phyloP scores from a whole-genome alignment of 208 protist genomes.

The Zelonia costaricensis region DNA sequence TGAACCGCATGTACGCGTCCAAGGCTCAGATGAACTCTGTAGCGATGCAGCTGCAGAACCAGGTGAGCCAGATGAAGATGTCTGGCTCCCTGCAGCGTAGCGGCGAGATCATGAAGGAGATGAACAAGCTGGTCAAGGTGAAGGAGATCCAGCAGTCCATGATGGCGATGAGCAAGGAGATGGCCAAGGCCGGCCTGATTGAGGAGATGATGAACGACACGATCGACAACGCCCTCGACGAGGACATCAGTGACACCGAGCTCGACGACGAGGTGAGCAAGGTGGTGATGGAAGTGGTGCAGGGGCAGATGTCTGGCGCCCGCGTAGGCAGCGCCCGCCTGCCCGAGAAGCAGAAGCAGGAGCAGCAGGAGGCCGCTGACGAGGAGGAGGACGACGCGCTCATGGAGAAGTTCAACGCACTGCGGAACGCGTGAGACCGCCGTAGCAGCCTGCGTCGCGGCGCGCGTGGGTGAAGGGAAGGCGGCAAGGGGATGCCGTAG shows the following conservation, averaged over 20 bases:
- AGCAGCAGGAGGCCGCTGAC: constrained; percentile 38
- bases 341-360: constrained; percentile 40
- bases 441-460: too few relatives aligned
- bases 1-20: constrained; percentile 82
- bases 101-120: constrained; percentile 82
- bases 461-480: neutral
- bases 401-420: constrained; percentile 60
- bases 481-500: neutral
- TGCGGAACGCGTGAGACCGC: constrained; percentile 45
- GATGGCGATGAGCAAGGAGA: constrained; percentile 81
- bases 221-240: constrained; percentile 79
- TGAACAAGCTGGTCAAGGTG: constrained; percentile 83
- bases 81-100: constrained; percentile 70
- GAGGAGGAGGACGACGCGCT: constrained; percentile 49
- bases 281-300: constrained; percentile 84
- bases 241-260: constrained; percentile 85
- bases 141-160: constrained; percentile 82
- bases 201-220: constrained; percentile 92
- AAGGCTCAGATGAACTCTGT: constrained; percentile 93
- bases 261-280: constrained; percentile 90
- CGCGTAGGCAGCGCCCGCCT: constrained; percentile 53
- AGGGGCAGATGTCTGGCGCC: constrained; percentile 67
- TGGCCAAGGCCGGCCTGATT: constrained; percentile 90
- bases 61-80: constrained; percentile 79
- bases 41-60: constrained; percentile 87